These are phyloP conservation scores for Phlegmacium glaucopus DNA, from an alignment of 768 basidiomycete genomes.

Conservation along the genomic window DNA sequence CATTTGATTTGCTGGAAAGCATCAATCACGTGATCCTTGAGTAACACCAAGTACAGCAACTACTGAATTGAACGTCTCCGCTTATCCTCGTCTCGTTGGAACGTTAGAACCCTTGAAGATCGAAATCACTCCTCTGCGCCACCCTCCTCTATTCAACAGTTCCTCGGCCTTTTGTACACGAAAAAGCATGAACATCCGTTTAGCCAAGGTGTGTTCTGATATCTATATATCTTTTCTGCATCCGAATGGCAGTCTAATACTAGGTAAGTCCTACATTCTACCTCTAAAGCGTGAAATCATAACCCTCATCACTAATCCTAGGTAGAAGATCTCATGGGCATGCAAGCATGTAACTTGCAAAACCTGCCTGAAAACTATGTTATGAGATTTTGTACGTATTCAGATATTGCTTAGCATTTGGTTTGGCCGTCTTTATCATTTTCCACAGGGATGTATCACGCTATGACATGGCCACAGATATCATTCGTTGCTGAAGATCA, in stretches of 20 bases:
- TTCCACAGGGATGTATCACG: conserved; percentile 77
- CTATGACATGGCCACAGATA: conserved; percentile 89
- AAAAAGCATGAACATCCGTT: conserved; percentile 45
- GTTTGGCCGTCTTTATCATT: not conserved
- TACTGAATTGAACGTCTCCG: too few species aligned
- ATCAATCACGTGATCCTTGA: too few species aligned
- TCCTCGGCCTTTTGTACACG: not conserved
- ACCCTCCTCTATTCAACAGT: not conserved
- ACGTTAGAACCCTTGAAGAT: too few species aligned
- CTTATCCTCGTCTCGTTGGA: too few species aligned
- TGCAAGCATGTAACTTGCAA: conserved; percentile 93
- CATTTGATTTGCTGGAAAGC: too few species aligned
- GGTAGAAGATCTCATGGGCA: conserved; percentile 86
- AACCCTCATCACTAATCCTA: conserved; percentile 25
- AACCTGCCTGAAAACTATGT: conserved; percentile 92
- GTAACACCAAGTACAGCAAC: too few species aligned
- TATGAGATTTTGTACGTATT: conserved; percentile 67
- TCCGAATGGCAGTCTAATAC: conserved; percentile 13
- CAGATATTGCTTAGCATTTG: not conserved
- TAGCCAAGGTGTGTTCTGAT: conserved; percentile 37
- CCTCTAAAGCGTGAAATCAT: conserved; percentile 2
- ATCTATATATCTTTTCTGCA: conserved; percentile 3
- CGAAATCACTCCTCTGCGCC: too few species aligned
- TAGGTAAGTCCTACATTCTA: conserved; percentile 10
- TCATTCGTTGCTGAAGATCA: conserved; percentile 92